These are phyloP conservation scores for Akanthomyces uredinophilus DNA, from an alignment of 2,329 filamentous ascomycete species.

Conservation along the genomic window DNA sequence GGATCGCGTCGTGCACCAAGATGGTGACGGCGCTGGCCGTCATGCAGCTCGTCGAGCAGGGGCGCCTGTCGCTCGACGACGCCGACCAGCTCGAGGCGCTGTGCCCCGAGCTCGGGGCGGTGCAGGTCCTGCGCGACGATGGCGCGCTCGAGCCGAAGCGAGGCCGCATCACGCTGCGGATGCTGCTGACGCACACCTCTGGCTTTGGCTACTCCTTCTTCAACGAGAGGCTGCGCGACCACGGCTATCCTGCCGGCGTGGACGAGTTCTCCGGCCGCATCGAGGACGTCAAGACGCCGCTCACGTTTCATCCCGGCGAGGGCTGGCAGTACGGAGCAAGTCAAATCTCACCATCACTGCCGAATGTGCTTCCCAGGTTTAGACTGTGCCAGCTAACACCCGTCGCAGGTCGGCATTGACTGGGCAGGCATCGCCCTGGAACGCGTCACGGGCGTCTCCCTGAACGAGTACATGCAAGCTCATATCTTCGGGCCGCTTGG, in stretches of 20 bases:
- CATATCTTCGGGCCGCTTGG: conserved; percentile 44
- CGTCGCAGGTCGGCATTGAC: conserved; percentile 41
- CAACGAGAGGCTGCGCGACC: conserved; percentile 43
- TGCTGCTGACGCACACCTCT: conserved; percentile 50
- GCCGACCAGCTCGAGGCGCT: conserved; percentile 39
- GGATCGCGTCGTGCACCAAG: conserved; percentile 55
- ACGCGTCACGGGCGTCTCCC: conserved; percentile 35
- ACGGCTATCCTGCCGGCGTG: conserved; percentile 42
- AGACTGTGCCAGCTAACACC: neutral
- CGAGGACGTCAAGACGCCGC: conserved; percentile 45
- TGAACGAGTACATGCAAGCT: conserved; percentile 46
- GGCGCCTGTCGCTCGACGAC: conserved; percentile 43
- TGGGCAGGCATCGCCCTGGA: conserved; percentile 50
- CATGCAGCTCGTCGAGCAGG: conserved; percentile 55
- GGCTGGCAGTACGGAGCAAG: conserved; percentile 56
- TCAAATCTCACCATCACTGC: conserved; percentile 3
- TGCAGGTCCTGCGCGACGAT: conserved; percentile 40
- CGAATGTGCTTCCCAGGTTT: neutral
- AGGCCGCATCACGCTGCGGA: conserved; percentile 48
- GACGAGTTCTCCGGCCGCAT: conserved; percentile 54
- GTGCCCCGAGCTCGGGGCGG: conserved; percentile 43
- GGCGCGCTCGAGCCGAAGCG: conserved; percentile 39
- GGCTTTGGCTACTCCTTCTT: conserved; percentile 56
- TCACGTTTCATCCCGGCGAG: conserved; percentile 60
- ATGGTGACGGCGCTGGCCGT: conserved; percentile 46